Evolutionary conservation across 2,329 filamentous ascomycete genomes (phyloP).

Genomic region (Rhinocladiella mackenziei): DNA sequence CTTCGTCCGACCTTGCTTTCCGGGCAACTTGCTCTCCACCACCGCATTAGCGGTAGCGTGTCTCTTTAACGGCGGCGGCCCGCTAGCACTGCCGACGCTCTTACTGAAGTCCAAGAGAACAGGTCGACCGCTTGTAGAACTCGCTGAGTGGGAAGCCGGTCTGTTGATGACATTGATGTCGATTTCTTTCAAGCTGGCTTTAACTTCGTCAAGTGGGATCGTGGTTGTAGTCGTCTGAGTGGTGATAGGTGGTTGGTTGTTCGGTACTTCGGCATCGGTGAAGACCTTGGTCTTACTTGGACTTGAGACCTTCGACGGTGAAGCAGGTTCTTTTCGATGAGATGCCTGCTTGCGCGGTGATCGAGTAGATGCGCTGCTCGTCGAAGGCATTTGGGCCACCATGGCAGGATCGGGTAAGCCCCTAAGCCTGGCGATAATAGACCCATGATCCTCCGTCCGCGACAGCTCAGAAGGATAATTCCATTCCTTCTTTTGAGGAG

Average conservation of each 20-base stretch:
- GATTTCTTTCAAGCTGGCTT: conserved; percentile 46
- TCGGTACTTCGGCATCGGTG: conserved; percentile 45
- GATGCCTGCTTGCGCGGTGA: conserved; percentile 28
- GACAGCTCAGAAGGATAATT: conserved; percentile 76
- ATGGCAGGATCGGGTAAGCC: conserved; percentile 35
- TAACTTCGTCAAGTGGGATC: conserved; percentile 16
- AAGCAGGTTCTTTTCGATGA: conserved; percentile 23
- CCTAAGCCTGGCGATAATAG: conserved; percentile 51
- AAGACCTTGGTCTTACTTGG: conserved; percentile 53
- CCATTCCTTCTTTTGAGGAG: conserved; percentile 77
- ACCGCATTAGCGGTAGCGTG: conserved; percentile 26
- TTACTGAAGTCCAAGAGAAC: conserved; percentile 26
- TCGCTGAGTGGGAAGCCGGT: conserved; percentile 10
- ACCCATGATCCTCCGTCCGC: conserved; percentile 63
- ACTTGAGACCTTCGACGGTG: conserved; percentile 34
- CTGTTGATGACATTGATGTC: conserved; percentile 45
- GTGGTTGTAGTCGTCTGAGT: conserved; percentile 19
- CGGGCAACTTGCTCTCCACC: conserved; percentile 21
- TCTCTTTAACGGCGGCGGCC: conserved; percentile 24
- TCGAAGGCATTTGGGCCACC: conserved; percentile 19
- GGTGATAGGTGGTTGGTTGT: conserved; percentile 28
- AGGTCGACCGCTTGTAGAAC: conserved; percentile 22
- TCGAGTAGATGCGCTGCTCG: conserved; percentile 31
- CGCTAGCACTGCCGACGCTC: conserved; percentile 18
- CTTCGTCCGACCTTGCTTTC: conserved; percentile 15